Evolutionary conservation across 1,139 yeast genomes (phyloP).

Genomic region (Debaryomyces psychrophilus): DNA sequence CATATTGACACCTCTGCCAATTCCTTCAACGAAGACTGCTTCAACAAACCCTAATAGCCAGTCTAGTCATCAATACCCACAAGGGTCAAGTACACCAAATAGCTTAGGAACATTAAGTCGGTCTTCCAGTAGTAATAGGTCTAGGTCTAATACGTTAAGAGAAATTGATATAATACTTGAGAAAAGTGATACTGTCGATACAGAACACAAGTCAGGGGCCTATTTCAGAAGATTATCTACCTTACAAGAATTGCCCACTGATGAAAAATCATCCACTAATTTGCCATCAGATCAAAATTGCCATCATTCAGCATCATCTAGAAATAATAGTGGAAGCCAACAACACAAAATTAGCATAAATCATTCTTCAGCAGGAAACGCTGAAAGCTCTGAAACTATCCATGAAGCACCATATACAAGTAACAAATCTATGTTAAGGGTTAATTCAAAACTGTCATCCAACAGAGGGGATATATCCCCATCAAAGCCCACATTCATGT

Average conservation of each 20-base stretch:
- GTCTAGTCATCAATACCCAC: slow-evolving; percentile 19
- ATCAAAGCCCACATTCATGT: neutral
- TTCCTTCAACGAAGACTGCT: slow-evolving; percentile 21
- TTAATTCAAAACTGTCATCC: slow-evolving; percentile 1
- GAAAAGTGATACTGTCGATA: slow-evolving; percentile 43
- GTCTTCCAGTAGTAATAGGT: slow-evolving; percentile 26
- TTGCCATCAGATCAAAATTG: slow-evolving; percentile 3
- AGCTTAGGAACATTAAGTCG: slow-evolving; percentile 14
- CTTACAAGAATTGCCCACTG: slow-evolving; percentile 59
- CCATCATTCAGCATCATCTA: slow-evolving; percentile 16
- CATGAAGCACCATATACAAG: neutral
- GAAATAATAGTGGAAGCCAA: slow-evolving; percentile 17
- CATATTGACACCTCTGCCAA: slow-evolving; percentile 22
- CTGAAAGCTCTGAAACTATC: slow-evolving; percentile 1
- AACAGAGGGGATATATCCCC: slow-evolving; percentile 2
- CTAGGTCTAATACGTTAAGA: slow-evolving; percentile 43
- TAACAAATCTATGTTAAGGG: slow-evolving; percentile 11
- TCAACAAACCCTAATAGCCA: slow-evolving; percentile 22
- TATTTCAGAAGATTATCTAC: slow-evolving; percentile 74
- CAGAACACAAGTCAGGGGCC: slow-evolving; percentile 60
- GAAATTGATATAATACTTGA: slow-evolving; percentile 46
- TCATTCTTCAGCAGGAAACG: slow-evolving; percentile 2
- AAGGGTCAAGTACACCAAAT: slow-evolving; percentile 16
- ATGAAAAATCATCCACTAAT: slow-evolving; percentile 23
- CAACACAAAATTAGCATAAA: slow-evolving; percentile 9